These are phyloP conservation scores for Fusarium devonianum DNA, from an alignment of 2,329 filamentous ascomycete species.

Conservation along the genomic window DNA sequence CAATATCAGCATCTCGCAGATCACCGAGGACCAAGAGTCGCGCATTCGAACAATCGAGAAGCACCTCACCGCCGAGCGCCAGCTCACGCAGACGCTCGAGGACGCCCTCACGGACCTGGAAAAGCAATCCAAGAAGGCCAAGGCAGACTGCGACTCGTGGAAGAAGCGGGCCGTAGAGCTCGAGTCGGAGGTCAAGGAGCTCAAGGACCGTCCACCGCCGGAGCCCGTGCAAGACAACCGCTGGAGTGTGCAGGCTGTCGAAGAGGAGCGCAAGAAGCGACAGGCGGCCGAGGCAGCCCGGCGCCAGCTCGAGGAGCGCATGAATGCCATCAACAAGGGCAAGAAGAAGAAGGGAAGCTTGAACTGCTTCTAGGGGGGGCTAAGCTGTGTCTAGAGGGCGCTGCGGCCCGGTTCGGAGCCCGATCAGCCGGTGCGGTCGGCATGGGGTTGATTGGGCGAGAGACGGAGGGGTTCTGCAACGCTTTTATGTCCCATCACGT, in stretches of 20 bases:
- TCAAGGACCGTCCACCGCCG: slow-evolving; percentile 58
- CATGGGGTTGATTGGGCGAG: slow-evolving; percentile 20
- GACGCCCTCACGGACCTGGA: slow-evolving; percentile 95
- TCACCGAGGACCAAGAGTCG: slow-evolving; percentile 93
- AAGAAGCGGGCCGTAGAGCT: slow-evolving; percentile 82
- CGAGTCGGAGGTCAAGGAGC: slow-evolving; percentile 74
- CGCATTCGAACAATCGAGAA: slow-evolving; percentile 97
- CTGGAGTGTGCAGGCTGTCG: slow-evolving; percentile 85
- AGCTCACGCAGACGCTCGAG: slow-evolving; percentile 92
- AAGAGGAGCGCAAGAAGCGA: slow-evolving; percentile 94
- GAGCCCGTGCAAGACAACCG: slow-evolving; percentile 62
- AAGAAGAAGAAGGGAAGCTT: slow-evolving; percentile 96
- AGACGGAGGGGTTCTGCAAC: slow-evolving; percentile 17
- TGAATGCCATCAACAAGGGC: slow-evolving; percentile 86
- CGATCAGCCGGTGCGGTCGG: slow-evolving; percentile 15
- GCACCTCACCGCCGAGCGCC: slow-evolving; percentile 93
- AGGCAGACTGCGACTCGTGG: slow-evolving; percentile 88
- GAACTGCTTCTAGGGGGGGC: slow-evolving; percentile 85
- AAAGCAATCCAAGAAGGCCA: slow-evolving; percentile 88
- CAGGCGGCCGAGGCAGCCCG: slow-evolving; percentile 88
- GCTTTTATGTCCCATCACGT: slow-evolving; percentile 39
- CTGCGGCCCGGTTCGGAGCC: slow-evolving; percentile 14
- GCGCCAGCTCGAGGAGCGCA: slow-evolving; percentile 90
- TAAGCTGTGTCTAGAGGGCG: slow-evolving; percentile 32
- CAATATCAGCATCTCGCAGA: slow-evolving; percentile 69